Conservation (phyloP, 805 yeast species). For the Ascoidea asiatica region DNA sequence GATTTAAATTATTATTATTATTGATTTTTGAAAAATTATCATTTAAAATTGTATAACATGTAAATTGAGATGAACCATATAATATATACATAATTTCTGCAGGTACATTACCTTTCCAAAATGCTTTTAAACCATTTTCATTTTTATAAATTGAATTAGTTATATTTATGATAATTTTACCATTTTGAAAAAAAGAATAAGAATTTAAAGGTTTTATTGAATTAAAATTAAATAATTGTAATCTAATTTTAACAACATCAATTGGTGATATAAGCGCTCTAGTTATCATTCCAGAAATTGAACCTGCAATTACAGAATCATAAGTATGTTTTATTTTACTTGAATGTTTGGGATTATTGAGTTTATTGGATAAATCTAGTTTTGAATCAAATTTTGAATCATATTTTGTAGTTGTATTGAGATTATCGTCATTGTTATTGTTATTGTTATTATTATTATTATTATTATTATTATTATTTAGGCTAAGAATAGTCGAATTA, state of each 20-base stretch:
- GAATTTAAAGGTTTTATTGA: not conserved
- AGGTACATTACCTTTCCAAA: constrained; percentile 97
- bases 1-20: constrained; percentile 7
- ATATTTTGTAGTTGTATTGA: too few species aligned
- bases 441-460: too few species aligned
- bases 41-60: constrained; percentile 50
- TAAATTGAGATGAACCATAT: constrained; percentile 80
- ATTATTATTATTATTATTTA: too few species aligned
- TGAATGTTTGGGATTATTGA: too few species aligned
- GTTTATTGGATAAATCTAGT: too few species aligned
- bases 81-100: constrained; percentile 76
- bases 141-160: constrained; percentile 29
- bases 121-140: constrained; percentile 62
- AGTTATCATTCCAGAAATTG: constrained; percentile 13
- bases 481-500: too few species aligned
- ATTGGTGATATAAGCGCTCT: constrained; percentile 58
- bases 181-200: not conserved
- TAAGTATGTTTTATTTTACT: too few species aligned
- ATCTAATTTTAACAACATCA: constrained; percentile 60
- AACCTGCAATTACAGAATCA: constrained; percentile 8
- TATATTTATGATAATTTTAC: constrained; percentile 16
- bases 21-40: constrained; percentile 18
- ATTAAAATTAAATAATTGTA: constrained; percentile 34
- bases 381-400: too few species aligned
- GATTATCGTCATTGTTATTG: too few species aligned